These are phyloP conservation scores for Pycnococcus provasolii DNA, from an alignment of 139 green algal genomes.

Conservation along the genomic window DNA sequence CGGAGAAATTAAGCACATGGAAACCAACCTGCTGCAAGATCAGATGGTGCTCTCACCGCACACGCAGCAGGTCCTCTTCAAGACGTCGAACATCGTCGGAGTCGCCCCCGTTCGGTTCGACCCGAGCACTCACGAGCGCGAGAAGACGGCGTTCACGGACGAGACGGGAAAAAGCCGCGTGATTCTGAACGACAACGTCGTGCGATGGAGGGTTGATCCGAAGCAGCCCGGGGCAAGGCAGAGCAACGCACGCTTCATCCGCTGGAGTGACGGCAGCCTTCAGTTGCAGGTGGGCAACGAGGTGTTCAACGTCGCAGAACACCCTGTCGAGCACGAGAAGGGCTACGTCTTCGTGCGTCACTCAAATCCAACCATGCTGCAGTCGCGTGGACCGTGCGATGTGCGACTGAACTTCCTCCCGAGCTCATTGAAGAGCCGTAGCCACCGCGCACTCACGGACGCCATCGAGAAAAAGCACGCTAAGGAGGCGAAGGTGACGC, in stretches of 20 bases:
- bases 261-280: constrained; percentile 33
- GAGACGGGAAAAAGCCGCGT: neutral
- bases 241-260: constrained; percentile 38
- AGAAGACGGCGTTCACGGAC: neutral
- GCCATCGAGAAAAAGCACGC: constrained; percentile 16
- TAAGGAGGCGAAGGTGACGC: neutral
- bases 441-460: neutral
- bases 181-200: constrained; percentile 4
- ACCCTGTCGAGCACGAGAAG: neutral
- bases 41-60: neutral
- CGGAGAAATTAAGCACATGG: too few relatives aligned
- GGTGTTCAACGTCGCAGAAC: constrained; percentile 21
- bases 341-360: constrained; percentile 4
- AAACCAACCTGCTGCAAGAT: neutral
- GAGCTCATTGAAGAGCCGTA: neutral
- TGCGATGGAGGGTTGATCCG: constrained; percentile 12
- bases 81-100: neutral
- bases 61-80: neutral
- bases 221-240: constrained; percentile 7
- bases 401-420: neutral
- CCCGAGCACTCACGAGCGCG: neutral
- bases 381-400: neutral
- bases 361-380: neutral
- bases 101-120: neutral
- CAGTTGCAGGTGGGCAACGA: constrained; percentile 34